Evolutionary conservation across 345 rosid species (phyloP).

Genomic region (Anacardium occidentale): DNA sequence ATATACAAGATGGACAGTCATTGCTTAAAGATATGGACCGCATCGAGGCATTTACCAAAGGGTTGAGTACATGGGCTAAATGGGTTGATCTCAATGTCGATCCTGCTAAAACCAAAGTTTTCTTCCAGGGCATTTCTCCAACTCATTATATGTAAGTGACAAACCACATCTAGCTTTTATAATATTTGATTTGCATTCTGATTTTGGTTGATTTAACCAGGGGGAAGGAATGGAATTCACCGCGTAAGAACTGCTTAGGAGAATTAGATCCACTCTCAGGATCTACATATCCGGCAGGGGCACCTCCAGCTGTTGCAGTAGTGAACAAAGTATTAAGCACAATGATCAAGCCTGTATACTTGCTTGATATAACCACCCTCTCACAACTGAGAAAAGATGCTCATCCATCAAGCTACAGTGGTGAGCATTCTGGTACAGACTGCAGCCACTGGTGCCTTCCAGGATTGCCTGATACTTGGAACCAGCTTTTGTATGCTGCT

Average conservation of each 20-base stretch:
- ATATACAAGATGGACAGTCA: slow-evolving; percentile 51
- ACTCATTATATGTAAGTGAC: slow-evolving; percentile 77
- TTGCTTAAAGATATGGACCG: slow-evolving; percentile 69
- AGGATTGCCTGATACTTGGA: slow-evolving; percentile 95
- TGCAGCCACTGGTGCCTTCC: slow-evolving; percentile 99
- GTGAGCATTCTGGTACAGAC: slow-evolving; percentile 51
- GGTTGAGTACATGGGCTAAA: slow-evolving; percentile 70
- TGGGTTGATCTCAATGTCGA: slow-evolving; percentile 84
- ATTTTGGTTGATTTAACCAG: slow-evolving; percentile 31
- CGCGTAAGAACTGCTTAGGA: slow-evolving; percentile 56
- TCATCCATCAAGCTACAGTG: slow-evolving; percentile 71
- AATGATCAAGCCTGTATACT: slow-evolving; percentile 60
- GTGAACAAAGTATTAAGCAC: slow-evolving; percentile 53
- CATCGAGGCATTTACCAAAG: slow-evolving; percentile 67
- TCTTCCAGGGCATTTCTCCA: slow-evolving; percentile 95
- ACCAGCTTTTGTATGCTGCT: slow-evolving; percentile 88
- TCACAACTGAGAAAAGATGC: slow-evolving; percentile 92
- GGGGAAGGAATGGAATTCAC: slow-evolving; percentile 82
- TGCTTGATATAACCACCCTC: slow-evolving; percentile 79
- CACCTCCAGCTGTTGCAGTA: slow-evolving; percentile 59
- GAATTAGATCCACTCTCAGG: slow-evolving; percentile 64
- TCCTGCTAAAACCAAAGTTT: slow-evolving; percentile 60
- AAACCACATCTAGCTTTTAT: background rate
- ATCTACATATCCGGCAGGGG: slow-evolving; percentile 68
- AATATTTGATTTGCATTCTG: background rate